These are phyloP conservation scores for Thecaphora frezii DNA, from an alignment of 1,284 basidiomycete genomes.

Conservation along the genomic window DNA sequence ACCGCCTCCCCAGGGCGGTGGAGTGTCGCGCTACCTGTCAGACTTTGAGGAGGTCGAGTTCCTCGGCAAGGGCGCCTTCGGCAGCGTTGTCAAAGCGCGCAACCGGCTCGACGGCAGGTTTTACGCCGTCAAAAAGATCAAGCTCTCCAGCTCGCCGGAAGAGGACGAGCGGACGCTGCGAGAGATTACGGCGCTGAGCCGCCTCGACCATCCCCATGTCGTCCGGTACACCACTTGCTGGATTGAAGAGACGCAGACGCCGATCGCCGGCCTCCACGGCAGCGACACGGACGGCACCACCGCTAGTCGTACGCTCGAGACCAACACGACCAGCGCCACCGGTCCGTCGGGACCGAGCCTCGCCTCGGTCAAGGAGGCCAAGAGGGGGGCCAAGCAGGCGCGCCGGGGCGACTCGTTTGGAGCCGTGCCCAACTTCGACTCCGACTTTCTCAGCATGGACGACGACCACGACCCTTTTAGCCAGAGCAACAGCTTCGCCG, in stretches of 20 bases:
- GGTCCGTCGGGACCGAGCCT: constrained; percentile 29
- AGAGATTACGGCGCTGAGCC: constrained; percentile 84
- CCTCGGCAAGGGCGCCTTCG: constrained; percentile 83
- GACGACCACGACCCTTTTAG: constrained; percentile 61
- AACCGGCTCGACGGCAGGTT: constrained; percentile 68
- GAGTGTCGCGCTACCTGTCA: constrained; percentile 50
- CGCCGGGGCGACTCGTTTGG: constrained; percentile 26
- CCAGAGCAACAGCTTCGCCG: constrained; percentile 57
- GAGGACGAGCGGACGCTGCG: constrained; percentile 85
- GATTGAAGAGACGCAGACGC: constrained; percentile 50
- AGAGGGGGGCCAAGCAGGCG: constrained; percentile 7
- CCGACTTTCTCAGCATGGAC: constrained; percentile 46
- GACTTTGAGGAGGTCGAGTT: constrained; percentile 59
- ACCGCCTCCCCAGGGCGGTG: not conserved
- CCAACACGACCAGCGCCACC: constrained; percentile 36
- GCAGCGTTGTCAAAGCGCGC: constrained; percentile 87
- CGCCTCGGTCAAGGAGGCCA: constrained; percentile 23
- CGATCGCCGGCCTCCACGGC: constrained; percentile 16
- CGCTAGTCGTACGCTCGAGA: constrained; percentile 24
- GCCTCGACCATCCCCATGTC: constrained; percentile 84
- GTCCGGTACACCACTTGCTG: constrained; percentile 70
- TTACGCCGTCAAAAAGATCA: constrained; percentile 82
- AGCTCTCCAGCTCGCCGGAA: constrained; percentile 71
- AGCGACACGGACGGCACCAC: constrained; percentile 32
- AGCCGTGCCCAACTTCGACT: constrained; percentile 35